phyloP scores from a whole-genome alignment of 192 early-diverging fungal species.

The Podila minutissima region DNA sequence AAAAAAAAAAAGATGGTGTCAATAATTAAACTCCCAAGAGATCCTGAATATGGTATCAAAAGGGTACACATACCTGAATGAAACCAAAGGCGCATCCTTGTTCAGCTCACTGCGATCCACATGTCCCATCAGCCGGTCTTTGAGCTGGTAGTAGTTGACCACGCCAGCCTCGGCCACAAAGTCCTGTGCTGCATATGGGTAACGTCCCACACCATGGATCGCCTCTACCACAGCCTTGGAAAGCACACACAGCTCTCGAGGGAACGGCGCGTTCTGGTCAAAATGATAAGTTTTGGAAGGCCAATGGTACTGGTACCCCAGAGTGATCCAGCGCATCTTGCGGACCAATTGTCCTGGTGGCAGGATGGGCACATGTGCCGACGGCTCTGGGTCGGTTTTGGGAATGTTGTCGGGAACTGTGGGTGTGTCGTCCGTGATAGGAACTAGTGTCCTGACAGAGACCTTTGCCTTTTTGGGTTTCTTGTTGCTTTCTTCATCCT shows the following conservation, averaged over 20 bases:
- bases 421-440: constrained; percentile 25
- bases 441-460: constrained; percentile 35
- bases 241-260: constrained; percentile 68
- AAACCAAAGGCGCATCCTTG: constrained; percentile 86
- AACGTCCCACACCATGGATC: constrained; percentile 61
- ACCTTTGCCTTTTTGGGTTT: not conserved
- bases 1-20: too few species aligned
- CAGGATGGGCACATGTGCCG: constrained; percentile 43
- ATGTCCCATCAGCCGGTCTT: constrained; percentile 89
- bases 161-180: constrained; percentile 91
- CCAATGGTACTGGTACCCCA: constrained; percentile 87
- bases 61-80: constrained; percentile 63
- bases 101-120: constrained; percentile 92
- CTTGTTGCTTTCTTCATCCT: constrained; percentile 37
- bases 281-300: constrained; percentile 82
- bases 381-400: constrained; percentile 51
- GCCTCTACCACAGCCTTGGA: constrained; percentile 73
- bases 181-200: constrained; percentile 63
- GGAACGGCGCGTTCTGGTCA: constrained; percentile 73
- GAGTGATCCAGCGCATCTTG: constrained; percentile 76
- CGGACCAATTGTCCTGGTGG: constrained; percentile 55
- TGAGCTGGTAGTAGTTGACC: constrained; percentile 90
- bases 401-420: constrained; percentile 22
- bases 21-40: not conserved
- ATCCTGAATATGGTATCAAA: not conserved